Evolutionary conservation across 2,329 filamentous ascomycete species (phyloP), one percentile per base, ranked within the genome.

Genomic region (Alternaria brassicae): DNA sequence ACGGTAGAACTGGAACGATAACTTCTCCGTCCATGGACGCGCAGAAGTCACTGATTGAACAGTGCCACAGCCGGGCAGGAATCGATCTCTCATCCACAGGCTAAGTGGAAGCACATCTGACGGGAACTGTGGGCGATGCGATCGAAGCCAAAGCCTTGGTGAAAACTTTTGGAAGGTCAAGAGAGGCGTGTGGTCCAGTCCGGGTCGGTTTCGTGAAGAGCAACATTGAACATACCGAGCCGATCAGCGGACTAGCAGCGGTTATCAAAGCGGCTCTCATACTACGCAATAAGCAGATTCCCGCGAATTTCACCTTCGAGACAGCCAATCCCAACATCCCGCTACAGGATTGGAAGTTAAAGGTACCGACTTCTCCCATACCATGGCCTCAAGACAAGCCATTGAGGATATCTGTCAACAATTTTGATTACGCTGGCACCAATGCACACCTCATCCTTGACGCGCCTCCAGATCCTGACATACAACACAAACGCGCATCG

Each of bases 71-170:
- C 9, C 36, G 30, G 10, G 56, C 56, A 3, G 34, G 40, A 10
- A 25, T 63, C 7, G 50, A 61, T 27, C 53, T 55, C 17, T 21
- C 32, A 5, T 27, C 28, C 8, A 63, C 60, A 13, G 53, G 39
- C 4, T 63, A 61, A 39, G 41, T 63, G 2, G 60, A 63, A 10
- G 60, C 57, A 25, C 60, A 63, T 19, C 32, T 85, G 6, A 88
- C 85, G 0, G 85, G 85, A 5, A 88, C 86, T 41, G 84, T 81
- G 3, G 58, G 58, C 15, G 68, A 71, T 25, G 63, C 63, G 2
- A 61, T 63, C 7, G 67, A 71, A 42, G 48, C 57, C 1, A 50
- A 53, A 9, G 57, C 42, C 13, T 39, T 60, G 3, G 42, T 42
- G 12, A 36, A 7, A 15, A 47, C 42, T 10, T 37, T 25, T 19